These are phyloP conservation scores for Maudiozyma bulderi DNA, from an alignment of 805 yeast genomes.

Conservation along the genomic window DNA sequence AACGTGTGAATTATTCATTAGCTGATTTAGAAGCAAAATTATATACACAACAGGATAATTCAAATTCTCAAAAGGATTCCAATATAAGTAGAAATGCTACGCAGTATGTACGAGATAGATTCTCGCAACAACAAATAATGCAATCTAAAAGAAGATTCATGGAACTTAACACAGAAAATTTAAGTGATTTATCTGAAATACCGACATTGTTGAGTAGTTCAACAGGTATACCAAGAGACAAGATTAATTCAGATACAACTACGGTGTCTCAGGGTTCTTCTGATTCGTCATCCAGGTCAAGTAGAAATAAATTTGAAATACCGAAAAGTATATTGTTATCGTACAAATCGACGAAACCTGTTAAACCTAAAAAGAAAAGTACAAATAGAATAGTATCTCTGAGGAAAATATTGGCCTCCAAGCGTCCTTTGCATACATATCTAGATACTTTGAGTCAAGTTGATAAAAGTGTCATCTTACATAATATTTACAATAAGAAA, in stretches of 20 bases:
- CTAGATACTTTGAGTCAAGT: slow-evolving; percentile 26
- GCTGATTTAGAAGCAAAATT: slow-evolving; percentile 28
- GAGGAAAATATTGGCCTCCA: slow-evolving; percentile 22
- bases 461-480: slow-evolving; percentile 23
- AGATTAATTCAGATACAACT: slow-evolving; percentile 18
- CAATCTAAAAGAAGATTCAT: slow-evolving; percentile 26
- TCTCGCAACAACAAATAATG: slow-evolving; percentile 22
- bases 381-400: slow-evolving; percentile 25
- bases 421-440: slow-evolving; percentile 25
- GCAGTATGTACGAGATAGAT: slow-evolving; percentile 14
- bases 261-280: slow-evolving; percentile 4
- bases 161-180: slow-evolving; percentile 28
- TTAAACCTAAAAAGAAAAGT: slow-evolving; percentile 22
- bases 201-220: slow-evolving; percentile 24
- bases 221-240: slow-evolving; percentile 25
- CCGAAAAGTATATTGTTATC: slow-evolving; percentile 22
- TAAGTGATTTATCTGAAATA: slow-evolving; percentile 19
- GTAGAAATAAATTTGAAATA: slow-evolving; percentile 22
- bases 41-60: slow-evolving; percentile 8
- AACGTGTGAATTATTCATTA: slow-evolving; percentile 28
- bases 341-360: slow-evolving; percentile 29
- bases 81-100: slow-evolving; percentile 9
- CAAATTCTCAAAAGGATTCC: neutral
- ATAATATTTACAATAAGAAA: slow-evolving; percentile 26
- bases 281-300: slow-evolving; percentile 11